These are phyloP conservation scores for Termitomyces sp. DNA, from an alignment of 1,284 basidiomycete species.

Conservation along the genomic window DNA sequence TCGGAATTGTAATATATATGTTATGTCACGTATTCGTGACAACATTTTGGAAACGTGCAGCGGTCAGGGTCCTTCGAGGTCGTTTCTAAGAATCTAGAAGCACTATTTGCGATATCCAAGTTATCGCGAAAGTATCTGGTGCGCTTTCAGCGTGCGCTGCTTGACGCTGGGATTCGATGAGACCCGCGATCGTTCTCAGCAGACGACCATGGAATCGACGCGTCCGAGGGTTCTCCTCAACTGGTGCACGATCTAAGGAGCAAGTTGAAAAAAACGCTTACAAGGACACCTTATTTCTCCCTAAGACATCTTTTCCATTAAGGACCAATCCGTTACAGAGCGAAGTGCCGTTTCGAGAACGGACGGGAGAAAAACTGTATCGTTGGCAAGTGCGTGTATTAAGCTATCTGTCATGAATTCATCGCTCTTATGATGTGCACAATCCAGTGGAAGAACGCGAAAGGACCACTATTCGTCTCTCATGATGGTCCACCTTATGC, in stretches of 20 bases:
- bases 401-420: neutral
- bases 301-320: constrained; percentile 80
- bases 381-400: constrained; percentile 70
- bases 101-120: neutral
- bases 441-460: constrained; percentile 56
- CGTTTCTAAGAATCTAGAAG: neutral
- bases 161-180: constrained; percentile 6
- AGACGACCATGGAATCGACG: constrained; percentile 9
- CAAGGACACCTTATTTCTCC: constrained; percentile 72
- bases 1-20: neutral
- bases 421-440: constrained; percentile 3
- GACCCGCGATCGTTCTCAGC: constrained; percentile 2
- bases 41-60: neutral
- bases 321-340: constrained; percentile 66
- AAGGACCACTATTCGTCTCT: constrained; percentile 73
- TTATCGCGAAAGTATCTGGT: neutral
- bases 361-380: constrained; percentile 79
- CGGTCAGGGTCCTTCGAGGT: too few species aligned
- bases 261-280: constrained; percentile 33
- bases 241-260: constrained; percentile 6
- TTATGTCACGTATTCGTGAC: neutral
- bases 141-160: neutral
- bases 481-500: constrained; percentile 99
- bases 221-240: constrained; percentile 7
- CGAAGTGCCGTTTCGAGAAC: constrained; percentile 54